A percentile compares a stretch with the other conserved stretches of the same genome.
Conservation (phyloP, 768 basidiomycete species). For the Melanogaster broomeanus region DNA sequence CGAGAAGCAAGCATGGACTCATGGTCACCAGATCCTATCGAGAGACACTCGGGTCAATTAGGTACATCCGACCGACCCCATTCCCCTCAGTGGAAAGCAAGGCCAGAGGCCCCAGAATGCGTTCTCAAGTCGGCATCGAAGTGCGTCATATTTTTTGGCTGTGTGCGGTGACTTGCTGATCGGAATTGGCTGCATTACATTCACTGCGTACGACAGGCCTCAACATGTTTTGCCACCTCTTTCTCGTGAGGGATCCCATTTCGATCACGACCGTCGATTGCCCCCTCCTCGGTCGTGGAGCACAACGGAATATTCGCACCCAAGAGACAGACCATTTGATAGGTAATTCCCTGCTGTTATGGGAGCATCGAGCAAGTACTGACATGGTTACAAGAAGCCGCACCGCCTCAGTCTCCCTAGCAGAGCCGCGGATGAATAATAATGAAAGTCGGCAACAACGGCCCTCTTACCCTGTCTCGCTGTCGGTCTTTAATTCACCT, state of each 20-base stretch:
- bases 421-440: slow-evolving; percentile 21
- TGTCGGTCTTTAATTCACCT: slow-evolving; percentile 44
- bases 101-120: slow-evolving; percentile 22
- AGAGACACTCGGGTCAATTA: slow-evolving; percentile 21
- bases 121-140: slow-evolving; percentile 21
- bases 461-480: slow-evolving; percentile 27
- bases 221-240: slow-evolving; percentile 36
- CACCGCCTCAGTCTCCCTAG: slow-evolving; percentile 20
- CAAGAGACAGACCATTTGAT: slow-evolving; percentile 24
- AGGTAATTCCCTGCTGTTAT: slow-evolving; percentile 21
- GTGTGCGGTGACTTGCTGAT: slow-evolving; percentile 20
- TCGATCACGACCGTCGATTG: slow-evolving; percentile 35
- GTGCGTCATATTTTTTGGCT: slow-evolving; percentile 21
- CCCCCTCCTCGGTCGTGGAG: slow-evolving; percentile 34
- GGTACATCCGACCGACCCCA: slow-evolving; percentile 15
- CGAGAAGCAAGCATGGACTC: slow-evolving; percentile 16
- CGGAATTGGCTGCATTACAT: slow-evolving; percentile 22
- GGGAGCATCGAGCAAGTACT: slow-evolving; percentile 13
- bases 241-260: slow-evolving; percentile 31
- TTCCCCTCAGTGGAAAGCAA: slow-evolving; percentile 21
- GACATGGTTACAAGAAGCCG: slow-evolving; percentile 19
- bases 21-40: slow-evolving; percentile 21
- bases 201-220: slow-evolving; percentile 31
- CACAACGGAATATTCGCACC: slow-evolving; percentile 17
- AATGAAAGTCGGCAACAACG: slow-evolving; percentile 30